Evolutionary conservation across 768 basidiomycete genomes (phyloP), one percentile per base, ranked within the genome.

Genomic region (Amanita muscaria): DNA sequence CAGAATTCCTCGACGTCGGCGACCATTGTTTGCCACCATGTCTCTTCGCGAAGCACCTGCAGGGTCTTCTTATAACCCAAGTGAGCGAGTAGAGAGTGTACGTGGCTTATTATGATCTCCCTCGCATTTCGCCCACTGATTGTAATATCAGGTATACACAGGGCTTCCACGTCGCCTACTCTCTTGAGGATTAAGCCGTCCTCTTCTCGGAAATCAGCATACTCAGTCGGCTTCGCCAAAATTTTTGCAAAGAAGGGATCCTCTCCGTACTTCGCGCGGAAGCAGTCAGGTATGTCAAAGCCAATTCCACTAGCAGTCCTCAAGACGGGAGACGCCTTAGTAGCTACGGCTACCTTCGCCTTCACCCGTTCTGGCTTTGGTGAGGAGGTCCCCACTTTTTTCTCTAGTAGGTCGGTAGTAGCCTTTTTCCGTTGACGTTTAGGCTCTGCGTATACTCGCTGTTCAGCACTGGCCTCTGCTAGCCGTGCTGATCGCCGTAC

Each of bases 11-110:
- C 40, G 0, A 60, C 48, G 19, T 71, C 64, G 0, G 30, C 7
- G 0, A 51, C 55, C 43, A 71, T 63, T 0, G 53, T 45, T 15
- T 62, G 61, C 69, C 69, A 69, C 66, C 68, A 70, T 0, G 67
- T 59, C 5, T 64, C 45, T 23, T 66, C 56, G 3, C 55, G 31
- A 0, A 70, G 51, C 25, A 63, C 64, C 1, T 46, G 30, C 0
- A 68, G 12, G 0, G 67, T 71, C 44, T 69, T 72, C 1, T 9
- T 21, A 0, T 50, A 23, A 1, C 69, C 66, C 0, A 71, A 43
- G 40, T 71, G 70, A 0, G 66, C 70, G 1, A 70, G 42, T 0
- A 70, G 5, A 0, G 63, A 66, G 31, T 71, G 69, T 0, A 65
- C 67, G 22, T 69, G 64, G 0, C 48, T 49, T 0, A 71, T 67